Base-by-base conservation (phyloP, 2,329 filamentous ascomycete genomes). In the Monilinia aucupariae region DNA sequence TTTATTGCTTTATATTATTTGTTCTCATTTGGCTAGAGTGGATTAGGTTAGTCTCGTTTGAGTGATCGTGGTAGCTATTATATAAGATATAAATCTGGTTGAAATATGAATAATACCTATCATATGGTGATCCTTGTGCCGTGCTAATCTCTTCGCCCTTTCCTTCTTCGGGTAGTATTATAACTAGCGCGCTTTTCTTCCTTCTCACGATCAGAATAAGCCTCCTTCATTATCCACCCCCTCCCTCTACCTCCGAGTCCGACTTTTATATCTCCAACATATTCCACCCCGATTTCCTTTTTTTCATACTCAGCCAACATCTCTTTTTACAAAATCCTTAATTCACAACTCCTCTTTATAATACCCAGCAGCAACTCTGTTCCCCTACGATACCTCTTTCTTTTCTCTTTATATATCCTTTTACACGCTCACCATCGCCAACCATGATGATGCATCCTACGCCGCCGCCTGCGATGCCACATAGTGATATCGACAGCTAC, bases 401-500 rank as follows among this genome's bases (percentile, higher is more conserved):
- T 50, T 32, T 5, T 20, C 27, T 25, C 12, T 34, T 27, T 34
- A n/a, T n/a, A 39, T 39, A 59, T 50, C 45, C 17, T 37, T 50
- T 39, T 20, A 50, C 22, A 48, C 1, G 22, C 30, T n/a, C 34
- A 22, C n/a, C 48, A 30, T 17, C 30, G 17, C 53, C 50, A 32
- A 55, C 17, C 13, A 62, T 55, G 59, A 62, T 62, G 50, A 62
- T 62, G 59, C 59, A 62, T 47, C 59, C 59, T 7, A 56, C 50
- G 15, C 49, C 37, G 20, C 50, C 59, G 45, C 50, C 59, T 30
- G 12, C 50, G 25, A 62, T 62, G 12, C 7, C 59, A 55, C 43
- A 41, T 17, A 49, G 2, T 41, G 50, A 41, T 56, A 30, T 62
- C 12, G 59, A 56, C 20, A 47, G 43, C 8, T 56, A 13, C 51